Evolutionary conservation across 257 asterid species (phyloP), one percentile per base, ranked within the genome.

Genomic region (Penstemon eatonii): DNA sequence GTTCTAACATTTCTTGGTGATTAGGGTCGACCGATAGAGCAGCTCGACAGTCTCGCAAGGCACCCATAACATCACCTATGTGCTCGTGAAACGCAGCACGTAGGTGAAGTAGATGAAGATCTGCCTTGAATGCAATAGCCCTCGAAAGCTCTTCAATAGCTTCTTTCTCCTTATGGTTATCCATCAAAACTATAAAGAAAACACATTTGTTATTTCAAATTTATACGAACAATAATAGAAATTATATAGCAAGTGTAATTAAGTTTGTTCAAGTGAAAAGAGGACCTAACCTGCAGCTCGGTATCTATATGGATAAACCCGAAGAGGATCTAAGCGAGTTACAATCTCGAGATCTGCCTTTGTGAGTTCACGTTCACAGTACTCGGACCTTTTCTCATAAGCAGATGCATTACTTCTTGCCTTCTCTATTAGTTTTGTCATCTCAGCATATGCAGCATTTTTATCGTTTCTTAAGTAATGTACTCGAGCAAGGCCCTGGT

Each of bases 401-500:
- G 98, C 98, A 52, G 98, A 94, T 10, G 99, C 96, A 56, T 89
- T 94, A 58, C 79, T 89, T 63, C 84, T 82, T 19, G 99, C 96
- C 80, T 89, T 94, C 64, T 86, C 94, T 43, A 91, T 89, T 82
- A 94, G 85, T 73, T 87, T 87, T 0, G 97, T 91, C 96, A 94
- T 94, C 86, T 94, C 99, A 12, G 88, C 87, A 56, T 89, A 91
- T 0, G 99, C 99, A 37, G 96, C 92, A 52, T 76, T 82, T 75
- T 91, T 94, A 57, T 94, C 96, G 36, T 94, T 81, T 71, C 83
- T 87, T 64, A 94, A 79, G 76, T 56, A 91, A 85, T 91, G 95
- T 75, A 91, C 99, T 13, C 99, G 99, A 46, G 99, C 99, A 55
- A 94, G 96, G 68, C 99, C 99, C 66, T 94, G 98, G 80, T 94